Base-by-base conservation (phyloP, 2,329 filamentous ascomycete species). In the Nemania diffusa region DNA sequence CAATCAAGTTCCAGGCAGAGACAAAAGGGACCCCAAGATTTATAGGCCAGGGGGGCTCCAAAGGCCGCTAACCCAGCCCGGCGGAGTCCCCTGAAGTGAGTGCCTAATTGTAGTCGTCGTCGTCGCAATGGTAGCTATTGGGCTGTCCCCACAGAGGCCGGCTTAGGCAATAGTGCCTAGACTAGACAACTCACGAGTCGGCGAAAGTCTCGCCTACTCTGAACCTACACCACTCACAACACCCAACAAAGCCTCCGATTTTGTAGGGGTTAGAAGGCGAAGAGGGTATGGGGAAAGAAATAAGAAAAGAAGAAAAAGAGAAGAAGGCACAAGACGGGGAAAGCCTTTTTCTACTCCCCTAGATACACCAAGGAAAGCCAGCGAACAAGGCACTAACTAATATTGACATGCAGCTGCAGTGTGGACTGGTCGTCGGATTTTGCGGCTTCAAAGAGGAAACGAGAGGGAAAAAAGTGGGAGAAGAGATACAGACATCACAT, bases 401-500 rank as follows among this genome's bases (percentile, higher is more conserved):
- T n/a, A 62, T 60, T 50, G 59, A 62, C 65, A 34, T 68, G 67
- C 67, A 70, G 52, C 68, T 70, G 62, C 65, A 61, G 65, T 67
- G 57, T 57, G 65, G 62, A 62, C 34, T 64, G 65, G 65, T 64
- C 55, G 63, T 69, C 68, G 65, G 60, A 53, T 48, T 65, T 62
- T 69, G 59, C 59, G 62, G 59, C 66, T 65, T 62, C 62, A 52
- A 29, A 40, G 44, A 55, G 46, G 26, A 24, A 37, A 57, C 55
- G 32, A 60, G 20, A 51, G 11, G 37, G 15, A 57, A 51, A 68
- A 65, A 69, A 66, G 63, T 63, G 67, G 67, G 63, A 66, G 67
- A 40, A 26, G 17, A 22, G 24, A 34, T 32, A 32, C 40, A 17
- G 20, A 29, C 57, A 50, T 40, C 24, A n/a, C 40, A 50, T 13